phyloP scores from a whole-genome alignment of 225 moss, liverwort and hornwort genomes.

The Sphagnum contortum region DNA sequence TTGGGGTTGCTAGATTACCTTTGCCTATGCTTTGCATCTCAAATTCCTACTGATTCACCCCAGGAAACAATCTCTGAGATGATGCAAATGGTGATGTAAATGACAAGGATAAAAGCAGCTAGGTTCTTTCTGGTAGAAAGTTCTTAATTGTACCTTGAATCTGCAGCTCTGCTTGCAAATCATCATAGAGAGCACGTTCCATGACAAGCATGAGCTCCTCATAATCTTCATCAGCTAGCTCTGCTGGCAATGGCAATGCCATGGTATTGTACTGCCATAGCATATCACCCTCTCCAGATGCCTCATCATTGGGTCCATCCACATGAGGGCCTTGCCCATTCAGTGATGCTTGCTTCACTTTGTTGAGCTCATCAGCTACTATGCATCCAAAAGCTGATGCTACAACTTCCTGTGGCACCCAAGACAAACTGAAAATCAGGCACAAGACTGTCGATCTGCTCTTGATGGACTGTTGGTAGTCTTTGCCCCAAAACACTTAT shows the following conservation, averaged over 20 bases:
- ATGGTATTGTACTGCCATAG: conserved; percentile 78
- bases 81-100: no score
- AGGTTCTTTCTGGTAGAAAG: background rate
- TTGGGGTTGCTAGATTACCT: no score
- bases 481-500: background rate
- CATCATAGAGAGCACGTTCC: conserved; percentile 84
- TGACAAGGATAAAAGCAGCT: no score
- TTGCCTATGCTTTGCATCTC: background rate
- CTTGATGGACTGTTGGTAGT: background rate
- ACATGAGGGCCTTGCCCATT: conserved; percentile 11
- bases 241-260: conserved; percentile 44
- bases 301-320: conserved; percentile 10
- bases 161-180: conserved; percentile 59
- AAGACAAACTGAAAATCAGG: conserved; percentile 1
- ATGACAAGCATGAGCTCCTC: conserved; percentile 81
- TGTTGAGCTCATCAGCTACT: conserved; percentile 80
- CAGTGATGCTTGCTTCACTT: conserved; percentile 38
- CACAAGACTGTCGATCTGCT: background rate
- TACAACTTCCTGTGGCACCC: conserved; percentile 36
- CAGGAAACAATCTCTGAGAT: no score
- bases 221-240: conserved; percentile 72
- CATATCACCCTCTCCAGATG: conserved; percentile 54
- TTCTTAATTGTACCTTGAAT: conserved; percentile 51
- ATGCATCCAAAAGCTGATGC: conserved; percentile 72
- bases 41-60: background rate